Conservation (phyloP, 2,329 filamentous ascomycete species). For the Stylonectria norvegica region DNA sequence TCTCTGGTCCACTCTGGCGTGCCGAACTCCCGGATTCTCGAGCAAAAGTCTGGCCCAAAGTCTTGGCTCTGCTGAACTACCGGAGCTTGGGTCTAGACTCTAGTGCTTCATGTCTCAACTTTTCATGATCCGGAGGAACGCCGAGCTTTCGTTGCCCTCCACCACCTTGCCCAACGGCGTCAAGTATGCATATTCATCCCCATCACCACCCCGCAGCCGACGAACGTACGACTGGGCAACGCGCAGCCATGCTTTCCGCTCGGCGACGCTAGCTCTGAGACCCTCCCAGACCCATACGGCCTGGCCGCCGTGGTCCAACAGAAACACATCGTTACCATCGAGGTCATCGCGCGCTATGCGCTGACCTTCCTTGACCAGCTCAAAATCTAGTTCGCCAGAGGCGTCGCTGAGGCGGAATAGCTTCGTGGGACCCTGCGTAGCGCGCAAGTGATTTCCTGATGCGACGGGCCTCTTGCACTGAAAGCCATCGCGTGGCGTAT, state of each 20-base stretch:
- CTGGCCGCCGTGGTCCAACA: conserved; percentile 56
- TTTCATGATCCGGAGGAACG: conserved; percentile 48
- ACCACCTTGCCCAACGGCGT: conserved; percentile 55
- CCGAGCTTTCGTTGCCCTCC: conserved; percentile 52
- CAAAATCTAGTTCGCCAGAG: conserved; percentile 54
- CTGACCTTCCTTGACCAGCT: conserved; percentile 54
- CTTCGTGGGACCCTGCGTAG: conserved; percentile 32
- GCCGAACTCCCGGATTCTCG: conserved; percentile 14
- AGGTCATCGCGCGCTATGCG: conserved; percentile 47
- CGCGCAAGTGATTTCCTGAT: conserved; percentile 21
- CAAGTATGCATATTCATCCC: conserved; percentile 36
- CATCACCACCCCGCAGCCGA: conserved; percentile 34
- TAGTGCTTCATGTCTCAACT: conserved; percentile 7
- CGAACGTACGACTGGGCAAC: conserved; percentile 56
- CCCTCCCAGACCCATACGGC: conserved; percentile 67
- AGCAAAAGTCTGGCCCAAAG: neutral
- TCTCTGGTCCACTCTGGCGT: conserved; percentile 12
- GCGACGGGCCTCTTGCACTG: conserved; percentile 40
- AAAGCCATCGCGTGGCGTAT: conserved; percentile 39
- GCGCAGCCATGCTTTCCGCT: conserved; percentile 59
- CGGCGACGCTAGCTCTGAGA: conserved; percentile 50
- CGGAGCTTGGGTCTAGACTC: neutral
- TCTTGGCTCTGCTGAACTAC: neutral
- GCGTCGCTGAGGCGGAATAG: conserved; percentile 63
- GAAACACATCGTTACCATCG: conserved; percentile 58